Percentiles rank a stretch among this genome's conserved stretches.
These are phyloP conservation scores for Monoraphidium neglectum DNA, from an alignment of 139 green algal genomes.

Conservation along the genomic window DNA sequence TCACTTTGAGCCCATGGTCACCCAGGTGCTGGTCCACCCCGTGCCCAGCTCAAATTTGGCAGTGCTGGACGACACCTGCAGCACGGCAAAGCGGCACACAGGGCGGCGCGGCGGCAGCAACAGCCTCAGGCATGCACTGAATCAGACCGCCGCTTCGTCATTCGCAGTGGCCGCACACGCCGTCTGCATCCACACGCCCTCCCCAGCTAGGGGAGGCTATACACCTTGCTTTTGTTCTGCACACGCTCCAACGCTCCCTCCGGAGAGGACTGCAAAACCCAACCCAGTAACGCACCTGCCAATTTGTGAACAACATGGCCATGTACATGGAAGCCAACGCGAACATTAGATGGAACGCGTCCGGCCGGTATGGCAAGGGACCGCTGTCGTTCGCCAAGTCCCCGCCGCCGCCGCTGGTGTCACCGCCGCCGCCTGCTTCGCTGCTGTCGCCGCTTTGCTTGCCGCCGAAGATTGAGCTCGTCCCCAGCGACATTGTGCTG, in stretches of 20 bases:
- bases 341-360: constrained; percentile 83
- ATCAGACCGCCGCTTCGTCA: too few relatives aligned
- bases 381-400: neutral
- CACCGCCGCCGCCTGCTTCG: neutral
- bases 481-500: constrained; percentile 40
- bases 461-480: constrained; percentile 39
- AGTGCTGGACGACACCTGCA: neutral
- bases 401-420: neutral
- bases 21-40: constrained; percentile 70
- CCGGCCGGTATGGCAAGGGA: constrained; percentile 61
- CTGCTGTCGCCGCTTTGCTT: constrained; percentile 4
- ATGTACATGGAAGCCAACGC: constrained; percentile 68
- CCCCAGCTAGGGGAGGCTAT: too few relatives aligned
- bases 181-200: too few relatives aligned
- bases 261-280: neutral
- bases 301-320: constrained; percentile 75
- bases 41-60: constrained; percentile 54
- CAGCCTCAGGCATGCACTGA: too few relatives aligned
- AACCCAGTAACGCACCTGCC: constrained; percentile 42
- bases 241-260: neutral
- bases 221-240: too few relatives aligned
- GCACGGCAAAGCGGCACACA: neutral
- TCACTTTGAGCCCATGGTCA: constrained; percentile 77
- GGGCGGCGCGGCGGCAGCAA: too few relatives aligned
- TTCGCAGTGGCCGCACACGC: too few relatives aligned